Evolutionary conservation across 192 early-diverging fungal species (phyloP).

Genomic region (Rhizoclosmatium globosum): DNA sequence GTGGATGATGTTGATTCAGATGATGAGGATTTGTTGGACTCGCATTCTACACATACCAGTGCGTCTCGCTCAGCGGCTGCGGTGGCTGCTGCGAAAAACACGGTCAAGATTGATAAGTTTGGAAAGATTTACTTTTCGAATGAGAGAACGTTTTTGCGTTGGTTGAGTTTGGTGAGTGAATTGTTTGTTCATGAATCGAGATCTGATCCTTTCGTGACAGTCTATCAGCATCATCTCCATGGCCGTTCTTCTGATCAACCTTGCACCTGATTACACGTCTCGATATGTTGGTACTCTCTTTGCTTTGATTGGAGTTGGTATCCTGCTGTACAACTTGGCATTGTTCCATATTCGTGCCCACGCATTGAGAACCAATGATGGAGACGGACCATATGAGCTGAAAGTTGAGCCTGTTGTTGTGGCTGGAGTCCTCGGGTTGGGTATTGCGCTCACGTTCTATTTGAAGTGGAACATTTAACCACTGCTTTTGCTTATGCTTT

Average conservation of each 20-base stretch:
- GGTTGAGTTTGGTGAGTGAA: conserved; percentile 74
- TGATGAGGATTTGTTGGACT: conserved; percentile 26
- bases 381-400: conserved; percentile 37
- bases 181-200: not conserved
- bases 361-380: conserved; percentile 26
- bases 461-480: not conserved
- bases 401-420: conserved; percentile 29
- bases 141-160: conserved; percentile 91
- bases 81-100: conserved; percentile 10
- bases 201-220: not conserved
- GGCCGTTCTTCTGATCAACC: conserved; percentile 26
- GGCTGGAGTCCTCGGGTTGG: conserved; percentile 15
- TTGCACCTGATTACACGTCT: conserved; percentile 22
- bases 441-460: not conserved
- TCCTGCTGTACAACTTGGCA: conserved; percentile 28
- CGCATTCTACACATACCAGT: not conserved
- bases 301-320: conserved; percentile 22
- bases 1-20: conserved; percentile 35
- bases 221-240: conserved; percentile 15
- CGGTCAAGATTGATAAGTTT: conserved; percentile 45
- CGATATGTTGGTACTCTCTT: conserved; percentile 18
- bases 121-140: conserved; percentile 94
- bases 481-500: no score
- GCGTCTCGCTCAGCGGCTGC: not conserved
- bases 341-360: conserved; percentile 38